Conservation (phyloP, 2,329 filamentous ascomycete species). For the Alternaria ethzedia region DNA sequence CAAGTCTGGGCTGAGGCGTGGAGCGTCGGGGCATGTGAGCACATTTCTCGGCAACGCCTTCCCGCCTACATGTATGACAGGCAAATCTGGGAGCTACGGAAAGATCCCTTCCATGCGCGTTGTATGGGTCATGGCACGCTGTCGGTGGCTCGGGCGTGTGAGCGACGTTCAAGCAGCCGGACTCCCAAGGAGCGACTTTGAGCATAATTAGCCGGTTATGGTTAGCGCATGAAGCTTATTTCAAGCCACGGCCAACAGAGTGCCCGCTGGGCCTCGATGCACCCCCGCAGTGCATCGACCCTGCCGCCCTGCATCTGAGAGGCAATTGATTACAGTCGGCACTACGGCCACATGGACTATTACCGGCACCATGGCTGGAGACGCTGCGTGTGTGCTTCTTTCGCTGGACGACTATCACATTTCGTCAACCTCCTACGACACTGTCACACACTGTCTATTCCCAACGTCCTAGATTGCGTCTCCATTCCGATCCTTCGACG, state of each 20-base stretch:
- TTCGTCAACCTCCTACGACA: neutral
- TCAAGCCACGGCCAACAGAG: conserved; percentile 17
- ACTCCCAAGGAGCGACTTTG: conserved; percentile 32
- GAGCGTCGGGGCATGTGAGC: conserved; percentile 29
- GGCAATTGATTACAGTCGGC: conserved; percentile 3
- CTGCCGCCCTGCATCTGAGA: conserved; percentile 20
- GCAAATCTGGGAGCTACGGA: conserved; percentile 5
- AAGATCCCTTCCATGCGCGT: conserved; percentile 11
- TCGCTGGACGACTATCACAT: neutral
- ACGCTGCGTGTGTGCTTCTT: conserved; percentile 1
- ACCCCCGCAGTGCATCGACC: conserved; percentile 7
- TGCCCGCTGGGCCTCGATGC: conserved; percentile 13
- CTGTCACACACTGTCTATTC: neutral
- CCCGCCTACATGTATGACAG: neutral
- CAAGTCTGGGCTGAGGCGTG: conserved; percentile 41
- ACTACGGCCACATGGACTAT: conserved; percentile 21
- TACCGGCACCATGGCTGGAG: conserved; percentile 18
- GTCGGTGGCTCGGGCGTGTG: conserved; percentile 2
- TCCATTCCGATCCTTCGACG: neutral
- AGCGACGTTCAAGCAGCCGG: conserved; percentile 22
- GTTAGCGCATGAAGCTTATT: conserved; percentile 25
- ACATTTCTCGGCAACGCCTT: conserved; percentile 1
- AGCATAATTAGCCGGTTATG: conserved; percentile 34
- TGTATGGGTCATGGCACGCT: conserved; percentile 8
- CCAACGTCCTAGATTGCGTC: neutral